Percentiles rank a stretch among this genome's conserved stretches.
These are phyloP conservation scores for Leptographium procerum DNA, from an alignment of 2,329 filamentous ascomycete species.

Conservation along the genomic window DNA sequence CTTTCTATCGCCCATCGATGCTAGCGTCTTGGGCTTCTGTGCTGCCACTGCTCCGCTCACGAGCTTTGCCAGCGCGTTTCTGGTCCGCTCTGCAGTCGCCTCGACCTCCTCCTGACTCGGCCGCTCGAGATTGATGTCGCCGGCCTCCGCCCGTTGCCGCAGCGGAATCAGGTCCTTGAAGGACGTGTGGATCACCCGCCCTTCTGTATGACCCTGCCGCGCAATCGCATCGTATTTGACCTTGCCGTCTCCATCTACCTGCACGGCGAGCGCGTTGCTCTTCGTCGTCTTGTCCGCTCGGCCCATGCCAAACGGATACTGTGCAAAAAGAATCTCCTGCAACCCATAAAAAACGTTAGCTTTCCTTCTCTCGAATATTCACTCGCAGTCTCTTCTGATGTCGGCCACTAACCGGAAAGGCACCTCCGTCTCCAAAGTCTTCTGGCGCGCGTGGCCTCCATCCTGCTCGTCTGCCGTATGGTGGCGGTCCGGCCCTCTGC, in stretches of 20 bases:
- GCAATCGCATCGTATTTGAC: constrained; percentile 96
- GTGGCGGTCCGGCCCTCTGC: constrained; percentile 68
- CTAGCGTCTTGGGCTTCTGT: constrained; percentile 93
- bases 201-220: constrained; percentile 72
- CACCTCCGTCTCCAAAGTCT: constrained; percentile 92
- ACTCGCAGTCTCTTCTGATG: constrained; percentile 18
- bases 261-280: constrained; percentile 83
- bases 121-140: constrained; percentile 76
- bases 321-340: constrained; percentile 53
- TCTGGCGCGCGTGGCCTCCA: constrained; percentile 84
- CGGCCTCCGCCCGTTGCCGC: constrained; percentile 82
- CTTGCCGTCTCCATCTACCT: constrained; percentile 83
- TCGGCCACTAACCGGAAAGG: constrained; percentile 62
- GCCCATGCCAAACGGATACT: constrained; percentile 94
- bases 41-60: constrained; percentile 79
- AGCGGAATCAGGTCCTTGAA: constrained; percentile 96
- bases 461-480: constrained; percentile 76
- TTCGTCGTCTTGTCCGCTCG: constrained; percentile 53
- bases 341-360: background rate
- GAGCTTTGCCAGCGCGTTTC: constrained; percentile 69
- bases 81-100: constrained; percentile 77
- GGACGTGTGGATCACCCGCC: constrained; percentile 79
- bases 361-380: background rate
- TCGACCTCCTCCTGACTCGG: constrained; percentile 77
- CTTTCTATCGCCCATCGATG: constrained; percentile 50